Base-by-base conservation (phyloP, 2,329 filamentous ascomycete species). In the Endothia cerciana region DNA sequence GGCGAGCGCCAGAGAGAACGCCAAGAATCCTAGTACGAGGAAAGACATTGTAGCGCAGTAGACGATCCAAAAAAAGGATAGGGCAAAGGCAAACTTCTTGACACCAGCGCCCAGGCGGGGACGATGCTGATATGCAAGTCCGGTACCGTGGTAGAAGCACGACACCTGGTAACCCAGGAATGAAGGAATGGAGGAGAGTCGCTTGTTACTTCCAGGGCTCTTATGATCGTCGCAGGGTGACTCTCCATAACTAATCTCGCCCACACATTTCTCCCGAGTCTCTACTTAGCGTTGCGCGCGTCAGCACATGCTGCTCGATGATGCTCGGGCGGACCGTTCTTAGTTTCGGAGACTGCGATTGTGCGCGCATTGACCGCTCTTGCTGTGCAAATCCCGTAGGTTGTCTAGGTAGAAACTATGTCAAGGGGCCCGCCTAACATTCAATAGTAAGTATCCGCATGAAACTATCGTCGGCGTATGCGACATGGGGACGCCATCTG, bases 31-130 rank as follows among this genome's bases (percentile, higher is more conserved):
- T 28, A 60, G 28, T 7, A 47, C 15, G 15, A 33, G 3, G 41
- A 60, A 30, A 40, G 40, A 62, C 60, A 62, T 62, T 61, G 30
- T 62, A 22, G 40, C n/a, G 56, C 7, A n/a, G 11, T 4, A 43
- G 25, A 60, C 1, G 19, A 33, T n/a, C n/a, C 3, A 33, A n/a
- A 10, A 11, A 41, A 2, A 58, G 55, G 19, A 28, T 22, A 25
- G 38, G 38, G 22, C 8, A 43, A 19, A 19, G n/a, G 22, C 19
- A 41, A 33, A 17, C 49, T 36, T 15, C 22, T 25, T 49, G 45
- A 22, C 43, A 47, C 43, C 45, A n/a, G n/a, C n/a, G n/a, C n/a
- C n/a, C n/a, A n/a, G 25, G 22, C 45, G 15, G 11, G 45, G 45
- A 13, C 51, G 28, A 7, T 13, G 49, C 49, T 53, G 25, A 30